Evolutionary conservation across 2,329 filamentous ascomycete genomes (phyloP).

Genomic region (Colletotrichum sp.): DNA sequence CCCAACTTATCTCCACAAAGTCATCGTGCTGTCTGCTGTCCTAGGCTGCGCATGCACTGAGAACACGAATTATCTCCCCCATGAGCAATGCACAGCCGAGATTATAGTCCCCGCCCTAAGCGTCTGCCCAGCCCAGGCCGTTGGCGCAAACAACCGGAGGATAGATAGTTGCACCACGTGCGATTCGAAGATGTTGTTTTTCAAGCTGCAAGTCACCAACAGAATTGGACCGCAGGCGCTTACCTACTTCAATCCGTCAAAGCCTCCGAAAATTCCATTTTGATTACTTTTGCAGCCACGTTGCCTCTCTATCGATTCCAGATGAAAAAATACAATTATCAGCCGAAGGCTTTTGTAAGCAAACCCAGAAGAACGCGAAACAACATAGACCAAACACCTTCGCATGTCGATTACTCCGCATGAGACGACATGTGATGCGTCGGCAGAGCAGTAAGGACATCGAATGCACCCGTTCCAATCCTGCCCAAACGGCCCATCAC

Average conservation of each 20-base stretch:
- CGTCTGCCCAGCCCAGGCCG: neutral
- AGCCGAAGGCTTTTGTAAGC: neutral
- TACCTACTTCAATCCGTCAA: neutral
- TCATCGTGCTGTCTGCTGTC: neutral
- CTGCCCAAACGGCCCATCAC: conserved; percentile 84
- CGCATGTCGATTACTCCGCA: neutral
- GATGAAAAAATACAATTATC: conserved; percentile 13
- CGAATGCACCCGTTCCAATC: conserved; percentile 90
- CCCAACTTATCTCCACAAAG: neutral
- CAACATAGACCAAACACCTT: neutral
- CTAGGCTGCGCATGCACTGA: neutral
- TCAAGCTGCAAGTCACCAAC: neutral
- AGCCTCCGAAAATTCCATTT: neutral
- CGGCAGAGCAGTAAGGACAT: conserved; percentile 73
- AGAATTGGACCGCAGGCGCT: neutral
- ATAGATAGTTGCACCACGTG: neutral
- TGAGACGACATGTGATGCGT: conserved; percentile 45
- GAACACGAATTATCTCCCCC: neutral
- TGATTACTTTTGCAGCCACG: conserved; percentile 12
- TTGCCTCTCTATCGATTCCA: conserved; percentile 8
- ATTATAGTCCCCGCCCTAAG: neutral
- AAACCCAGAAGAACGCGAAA: neutral
- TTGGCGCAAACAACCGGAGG: neutral
- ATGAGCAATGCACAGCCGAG: neutral
- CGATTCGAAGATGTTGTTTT: neutral